Percentiles rank a stretch among this genome's conserved stretches.
These are phyloP conservation scores for Thalassiosira livingstoniorum DNA, from an alignment of 352 stramenopile genomes.

Conservation along the genomic window DNA sequence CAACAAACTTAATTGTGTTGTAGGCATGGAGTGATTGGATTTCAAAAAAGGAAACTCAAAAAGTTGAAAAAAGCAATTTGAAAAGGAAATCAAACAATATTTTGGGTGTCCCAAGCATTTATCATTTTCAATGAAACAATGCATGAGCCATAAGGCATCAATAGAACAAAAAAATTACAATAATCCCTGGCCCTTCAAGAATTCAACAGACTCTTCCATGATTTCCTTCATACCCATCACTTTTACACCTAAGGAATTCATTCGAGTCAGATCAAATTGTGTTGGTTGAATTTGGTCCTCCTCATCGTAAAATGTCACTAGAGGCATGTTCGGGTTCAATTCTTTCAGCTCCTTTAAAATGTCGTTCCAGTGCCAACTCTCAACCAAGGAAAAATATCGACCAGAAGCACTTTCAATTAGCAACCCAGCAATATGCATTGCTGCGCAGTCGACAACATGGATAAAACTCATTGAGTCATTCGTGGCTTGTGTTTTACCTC, in stretches of 20 bases:
- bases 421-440: constrained; percentile 58
- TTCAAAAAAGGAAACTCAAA: no score
- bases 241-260: constrained; percentile 44
- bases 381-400: constrained; percentile 44
- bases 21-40: no score
- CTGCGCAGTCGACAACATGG: constrained; percentile 67
- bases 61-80: no score
- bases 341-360: constrained; percentile 44
- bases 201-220: constrained; percentile 35
- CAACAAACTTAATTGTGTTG: no score
- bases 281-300: constrained; percentile 33
- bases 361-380: constrained; percentile 54
- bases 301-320: constrained; percentile 34
- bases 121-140: no score
- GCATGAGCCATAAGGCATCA: no score
- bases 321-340: constrained; percentile 26
- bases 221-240: constrained; percentile 41
- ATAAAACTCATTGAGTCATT: constrained; percentile 72
- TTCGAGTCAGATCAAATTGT: constrained; percentile 44
- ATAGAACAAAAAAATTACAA: no score
- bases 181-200: constrained; percentile 31
- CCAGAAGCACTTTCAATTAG: constrained; percentile 29
- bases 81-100: no score
- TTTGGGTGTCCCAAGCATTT: no score
- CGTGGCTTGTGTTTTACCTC: constrained; percentile 39